Percentiles rank a stretch among this genome's conserved stretches.
These are phyloP conservation scores for Mortierella sp. DNA, from an alignment of 371 early-diverging fungal species.

Conservation along the genomic window DNA sequence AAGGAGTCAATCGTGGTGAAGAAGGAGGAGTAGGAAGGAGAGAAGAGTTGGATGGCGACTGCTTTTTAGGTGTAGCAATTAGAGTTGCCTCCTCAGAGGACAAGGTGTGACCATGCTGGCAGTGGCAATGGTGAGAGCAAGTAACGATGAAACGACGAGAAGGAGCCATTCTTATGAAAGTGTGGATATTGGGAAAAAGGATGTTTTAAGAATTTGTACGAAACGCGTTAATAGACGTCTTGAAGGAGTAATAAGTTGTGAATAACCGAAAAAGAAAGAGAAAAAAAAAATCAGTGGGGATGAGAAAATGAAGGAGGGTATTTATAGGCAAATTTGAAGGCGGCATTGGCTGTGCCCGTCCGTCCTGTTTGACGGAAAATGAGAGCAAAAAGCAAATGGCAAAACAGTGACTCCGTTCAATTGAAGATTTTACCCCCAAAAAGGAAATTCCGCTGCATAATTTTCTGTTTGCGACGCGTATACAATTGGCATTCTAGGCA, in stretches of 20 bases:
- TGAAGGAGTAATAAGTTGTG: neutral
- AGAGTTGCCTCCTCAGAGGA: neutral
- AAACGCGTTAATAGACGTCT: neutral
- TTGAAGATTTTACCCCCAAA: neutral
- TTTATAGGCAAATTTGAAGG: neutral
- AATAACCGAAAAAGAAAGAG: neutral
- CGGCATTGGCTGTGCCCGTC: too few species aligned
- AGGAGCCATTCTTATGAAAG: constrained; percentile 24
- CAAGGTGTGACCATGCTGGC: constrained; percentile 11
- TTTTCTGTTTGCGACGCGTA: neutral
- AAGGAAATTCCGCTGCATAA: neutral
- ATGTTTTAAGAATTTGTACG: neutral
- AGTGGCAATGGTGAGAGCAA: constrained; percentile 40
- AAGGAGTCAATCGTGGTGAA: constrained; percentile 26
- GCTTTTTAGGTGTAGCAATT: neutral
- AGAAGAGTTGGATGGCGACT: neutral
- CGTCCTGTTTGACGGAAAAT: neutral
- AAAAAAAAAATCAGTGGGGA: neutral
- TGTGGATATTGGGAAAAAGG: neutral
- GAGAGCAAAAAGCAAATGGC: neutral
- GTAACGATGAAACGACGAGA: constrained; percentile 47
- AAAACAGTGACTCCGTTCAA: constrained; percentile 9
- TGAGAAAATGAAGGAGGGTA: neutral
- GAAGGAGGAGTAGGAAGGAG: constrained; percentile 42
- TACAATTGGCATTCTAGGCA: neutral